phyloP scores from a whole-genome alignment of 257 asterid genomes.

The Handroanthus guayacan region DNA sequence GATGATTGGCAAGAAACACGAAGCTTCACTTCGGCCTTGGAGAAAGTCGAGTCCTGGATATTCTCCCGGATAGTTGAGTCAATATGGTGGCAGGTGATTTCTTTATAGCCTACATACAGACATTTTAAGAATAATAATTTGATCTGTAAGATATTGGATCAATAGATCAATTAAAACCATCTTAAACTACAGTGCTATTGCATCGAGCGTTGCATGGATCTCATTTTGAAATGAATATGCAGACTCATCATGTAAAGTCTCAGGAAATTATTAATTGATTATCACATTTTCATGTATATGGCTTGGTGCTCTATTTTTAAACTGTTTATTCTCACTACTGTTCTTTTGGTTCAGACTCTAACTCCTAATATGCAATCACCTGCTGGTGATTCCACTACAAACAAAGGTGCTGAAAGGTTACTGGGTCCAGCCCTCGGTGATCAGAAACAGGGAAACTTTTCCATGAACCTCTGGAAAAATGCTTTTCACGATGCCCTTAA shows the following conservation, averaged over 20 bases:
- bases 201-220: not conserved
- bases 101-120: slow-evolving; percentile 1
- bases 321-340: slow-evolving; percentile 11
- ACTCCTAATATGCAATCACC: slow-evolving; percentile 95
- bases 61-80: slow-evolving; percentile 93
- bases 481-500: slow-evolving; percentile 82
- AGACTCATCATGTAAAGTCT: not conserved
- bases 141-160: slow-evolving; percentile 10
- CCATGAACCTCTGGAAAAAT: slow-evolving; percentile 78
- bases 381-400: slow-evolving; percentile 45
- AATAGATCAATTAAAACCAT: slow-evolving; percentile 3
- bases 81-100: slow-evolving; percentile 98
- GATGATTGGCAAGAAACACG: slow-evolving; percentile 97
- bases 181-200: slow-evolving; percentile 14
- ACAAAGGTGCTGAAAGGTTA: slow-evolving; percentile 53
- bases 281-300: not conserved
- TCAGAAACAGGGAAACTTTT: slow-evolving; percentile 81
- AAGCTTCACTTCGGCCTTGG: slow-evolving; percentile 82
- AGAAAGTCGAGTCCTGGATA: slow-evolving; percentile 92
- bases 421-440: slow-evolving; percentile 80
- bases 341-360: slow-evolving; percentile 64
- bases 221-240: slow-evolving; percentile 21
- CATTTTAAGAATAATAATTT: slow-evolving; percentile 4
- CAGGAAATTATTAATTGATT: slow-evolving; percentile 1
- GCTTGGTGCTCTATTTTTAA: slow-evolving; percentile 8